phyloP scores from a whole-genome alignment of 768 basidiomycete genomes.

The Lactifluus subvellereus region DNA sequence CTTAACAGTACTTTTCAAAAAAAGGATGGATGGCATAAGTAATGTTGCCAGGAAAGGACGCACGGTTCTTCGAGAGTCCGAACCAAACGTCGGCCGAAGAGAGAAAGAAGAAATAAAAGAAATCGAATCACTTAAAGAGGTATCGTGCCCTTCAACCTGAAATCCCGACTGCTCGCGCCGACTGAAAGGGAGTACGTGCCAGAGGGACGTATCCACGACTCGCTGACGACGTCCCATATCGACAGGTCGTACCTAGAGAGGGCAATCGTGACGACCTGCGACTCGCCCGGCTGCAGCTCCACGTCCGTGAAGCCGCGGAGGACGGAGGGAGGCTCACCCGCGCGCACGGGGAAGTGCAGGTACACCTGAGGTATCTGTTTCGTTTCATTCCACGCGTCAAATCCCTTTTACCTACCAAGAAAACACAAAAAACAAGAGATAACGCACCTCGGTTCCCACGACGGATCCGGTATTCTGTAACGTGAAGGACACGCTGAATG shows the following conservation, averaged over 20 bases:
- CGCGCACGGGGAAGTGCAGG: constrained; percentile 54
- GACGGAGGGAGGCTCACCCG: constrained; percentile 66
- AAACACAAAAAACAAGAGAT: background rate
- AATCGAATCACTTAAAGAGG: background rate
- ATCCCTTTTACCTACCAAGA: background rate
- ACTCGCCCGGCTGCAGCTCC: constrained; percentile 23
- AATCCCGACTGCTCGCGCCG: constrained; percentile 27
- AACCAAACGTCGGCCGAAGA: background rate
- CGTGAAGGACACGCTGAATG: constrained; percentile 54
- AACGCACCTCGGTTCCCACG: constrained; percentile 56
- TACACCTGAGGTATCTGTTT: constrained; percentile 69
- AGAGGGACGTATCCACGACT: constrained; percentile 32
- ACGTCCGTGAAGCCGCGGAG: constrained; percentile 34
- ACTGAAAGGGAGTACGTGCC: constrained; percentile 31
- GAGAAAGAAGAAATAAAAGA: too few species aligned
- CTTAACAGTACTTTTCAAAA: too few species aligned
- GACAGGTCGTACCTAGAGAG: constrained; percentile 26
- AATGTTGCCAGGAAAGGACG: too few species aligned
- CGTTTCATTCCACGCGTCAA: background rate
- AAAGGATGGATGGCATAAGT: too few species aligned
- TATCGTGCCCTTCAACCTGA: constrained; percentile 10
- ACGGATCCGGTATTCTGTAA: constrained; percentile 59
- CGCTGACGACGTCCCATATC: constrained; percentile 34
- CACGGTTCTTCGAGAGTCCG: too few species aligned
- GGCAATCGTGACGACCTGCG: constrained; percentile 21